Evolutionary conservation across 345 rosid genomes (phyloP).

Genomic region (Euclidium syriacum): DNA sequence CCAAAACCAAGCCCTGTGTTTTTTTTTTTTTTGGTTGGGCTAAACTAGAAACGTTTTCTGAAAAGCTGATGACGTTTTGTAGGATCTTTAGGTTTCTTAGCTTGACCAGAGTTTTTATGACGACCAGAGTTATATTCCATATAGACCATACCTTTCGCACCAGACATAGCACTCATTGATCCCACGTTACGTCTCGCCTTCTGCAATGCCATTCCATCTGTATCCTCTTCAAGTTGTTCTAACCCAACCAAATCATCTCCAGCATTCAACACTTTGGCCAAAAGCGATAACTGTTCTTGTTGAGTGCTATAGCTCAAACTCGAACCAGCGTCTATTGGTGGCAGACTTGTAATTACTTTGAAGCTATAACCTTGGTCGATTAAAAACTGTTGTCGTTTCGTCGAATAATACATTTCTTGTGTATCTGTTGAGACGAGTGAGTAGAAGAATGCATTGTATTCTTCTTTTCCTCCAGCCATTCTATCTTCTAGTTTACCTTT

Average conservation of each 20-base stretch:
- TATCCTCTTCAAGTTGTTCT: conserved; percentile 88
- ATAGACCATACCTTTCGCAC: conserved; percentile 83
- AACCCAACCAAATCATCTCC: conserved; percentile 82
- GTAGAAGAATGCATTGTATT: conserved; percentile 94
- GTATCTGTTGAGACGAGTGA: conserved; percentile 96
- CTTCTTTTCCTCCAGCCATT: conserved; percentile 98
- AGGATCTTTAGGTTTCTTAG: conserved; percentile 81
- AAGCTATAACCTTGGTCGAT: conserved; percentile 88
- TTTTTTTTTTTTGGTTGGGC: no score
- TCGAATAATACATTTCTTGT: conserved; percentile 96
- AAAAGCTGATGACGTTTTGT: conserved; percentile 69
- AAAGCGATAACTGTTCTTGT: conserved; percentile 66
- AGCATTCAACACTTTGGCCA: conserved; percentile 71
- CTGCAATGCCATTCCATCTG: conserved; percentile 75
- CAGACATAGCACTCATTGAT: conserved; percentile 89
- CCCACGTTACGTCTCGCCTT: conserved; percentile 59
- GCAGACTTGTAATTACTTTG: conserved; percentile 78
- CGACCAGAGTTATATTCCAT: conserved; percentile 71
- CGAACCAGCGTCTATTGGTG: conserved; percentile 62
- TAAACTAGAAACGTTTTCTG: conserved; percentile 59
- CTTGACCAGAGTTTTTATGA: conserved; percentile 36
- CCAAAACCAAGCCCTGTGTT: no score
- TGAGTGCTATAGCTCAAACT: conserved; percentile 51
- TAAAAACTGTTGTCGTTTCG: conserved; percentile 81
- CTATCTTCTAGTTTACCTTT: conserved; percentile 98